Conservation (phyloP, 345 rosid species). For the Dovyalis caffra region DNA sequence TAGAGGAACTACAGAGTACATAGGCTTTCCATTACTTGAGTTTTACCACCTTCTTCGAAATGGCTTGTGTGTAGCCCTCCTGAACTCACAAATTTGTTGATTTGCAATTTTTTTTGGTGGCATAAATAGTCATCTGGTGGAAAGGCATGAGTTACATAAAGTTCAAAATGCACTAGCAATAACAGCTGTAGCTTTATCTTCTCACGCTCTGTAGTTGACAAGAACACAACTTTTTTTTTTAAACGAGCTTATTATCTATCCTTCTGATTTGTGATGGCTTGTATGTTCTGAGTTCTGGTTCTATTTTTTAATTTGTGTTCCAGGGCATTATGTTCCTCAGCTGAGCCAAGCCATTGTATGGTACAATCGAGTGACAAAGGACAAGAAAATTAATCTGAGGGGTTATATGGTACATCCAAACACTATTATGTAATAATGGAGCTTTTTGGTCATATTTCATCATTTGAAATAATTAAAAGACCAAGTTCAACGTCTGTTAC, state of each 20-base stretch:
- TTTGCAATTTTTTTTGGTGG: background rate
- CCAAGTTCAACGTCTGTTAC: slow-evolving; percentile 29
- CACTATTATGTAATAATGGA: slow-evolving; percentile 2
- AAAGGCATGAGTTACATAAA: background rate
- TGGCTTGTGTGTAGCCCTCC: background rate
- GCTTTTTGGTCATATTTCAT: background rate
- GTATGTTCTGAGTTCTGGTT: slow-evolving; percentile 5
- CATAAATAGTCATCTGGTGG: background rate
- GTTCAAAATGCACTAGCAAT: background rate
- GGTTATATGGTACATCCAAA: slow-evolving; percentile 71
- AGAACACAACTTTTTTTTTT: background rate
- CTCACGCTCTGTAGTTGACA: background rate
- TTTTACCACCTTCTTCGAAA: background rate
- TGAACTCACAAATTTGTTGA: background rate
- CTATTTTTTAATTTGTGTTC: slow-evolving; percentile 12
- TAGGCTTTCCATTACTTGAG: background rate
- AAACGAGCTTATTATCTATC: background rate
- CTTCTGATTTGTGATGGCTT: slow-evolving; percentile 3
- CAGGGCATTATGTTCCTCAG: slow-evolving; percentile 98
- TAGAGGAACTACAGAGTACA: background rate
- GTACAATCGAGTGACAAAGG: slow-evolving; percentile 47
- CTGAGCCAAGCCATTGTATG: slow-evolving; percentile 71
- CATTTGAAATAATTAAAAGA: slow-evolving; percentile 9
- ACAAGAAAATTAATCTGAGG: slow-evolving; percentile 60
- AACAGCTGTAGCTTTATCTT: background rate